A percentile compares a stretch with the other conserved stretches of the same genome.
phyloP scores from a whole-genome alignment of 805 yeast genomes.

The Wickerhamiella dianesei region DNA sequence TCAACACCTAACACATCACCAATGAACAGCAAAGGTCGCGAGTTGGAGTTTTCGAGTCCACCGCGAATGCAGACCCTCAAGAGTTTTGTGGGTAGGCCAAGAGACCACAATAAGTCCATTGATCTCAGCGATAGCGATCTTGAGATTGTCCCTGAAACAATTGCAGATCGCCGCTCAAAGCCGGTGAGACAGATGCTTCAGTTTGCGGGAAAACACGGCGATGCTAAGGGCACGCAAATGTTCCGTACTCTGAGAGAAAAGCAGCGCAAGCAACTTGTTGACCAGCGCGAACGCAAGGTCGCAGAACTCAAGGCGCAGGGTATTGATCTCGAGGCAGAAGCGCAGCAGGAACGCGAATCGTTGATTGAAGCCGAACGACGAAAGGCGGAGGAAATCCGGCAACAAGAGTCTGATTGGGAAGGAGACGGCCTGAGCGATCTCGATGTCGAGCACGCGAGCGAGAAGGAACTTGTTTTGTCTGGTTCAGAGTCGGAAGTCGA shows the following conservation, averaged over 20 bases:
- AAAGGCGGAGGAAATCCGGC: constrained; percentile 9
- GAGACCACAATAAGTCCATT: not conserved
- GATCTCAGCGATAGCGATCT: constrained; percentile 14
- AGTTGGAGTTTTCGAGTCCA: constrained; percentile 12
- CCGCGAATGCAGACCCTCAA: constrained; percentile 11
- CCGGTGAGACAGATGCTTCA: constrained; percentile 13
- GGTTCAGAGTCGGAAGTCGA: not conserved
- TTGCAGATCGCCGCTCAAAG: constrained; percentile 6
- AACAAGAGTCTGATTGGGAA: constrained; percentile 3
- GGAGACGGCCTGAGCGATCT: constrained; percentile 7
- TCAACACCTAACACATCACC: constrained; percentile 3
- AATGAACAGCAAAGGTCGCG: not conserved
- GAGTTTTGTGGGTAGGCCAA: constrained; percentile 9
- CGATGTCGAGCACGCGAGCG: not conserved
- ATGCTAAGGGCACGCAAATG: constrained; percentile 5
- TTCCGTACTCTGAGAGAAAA: constrained; percentile 6
- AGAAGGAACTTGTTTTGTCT: not conserved
- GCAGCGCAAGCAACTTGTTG: constrained; percentile 9
- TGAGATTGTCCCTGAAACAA: constrained; percentile 17
- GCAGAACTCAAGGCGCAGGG: constrained; percentile 10
- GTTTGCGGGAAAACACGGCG: constrained; percentile 7
- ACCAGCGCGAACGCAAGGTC: constrained; percentile 3
- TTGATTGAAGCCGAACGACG: constrained; percentile 13
- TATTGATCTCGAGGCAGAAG: constrained; percentile 10
- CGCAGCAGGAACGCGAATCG: constrained; percentile 3